Conservation (phyloP, 163 green algal species). For the Scenedesmus sp. region DNA sequence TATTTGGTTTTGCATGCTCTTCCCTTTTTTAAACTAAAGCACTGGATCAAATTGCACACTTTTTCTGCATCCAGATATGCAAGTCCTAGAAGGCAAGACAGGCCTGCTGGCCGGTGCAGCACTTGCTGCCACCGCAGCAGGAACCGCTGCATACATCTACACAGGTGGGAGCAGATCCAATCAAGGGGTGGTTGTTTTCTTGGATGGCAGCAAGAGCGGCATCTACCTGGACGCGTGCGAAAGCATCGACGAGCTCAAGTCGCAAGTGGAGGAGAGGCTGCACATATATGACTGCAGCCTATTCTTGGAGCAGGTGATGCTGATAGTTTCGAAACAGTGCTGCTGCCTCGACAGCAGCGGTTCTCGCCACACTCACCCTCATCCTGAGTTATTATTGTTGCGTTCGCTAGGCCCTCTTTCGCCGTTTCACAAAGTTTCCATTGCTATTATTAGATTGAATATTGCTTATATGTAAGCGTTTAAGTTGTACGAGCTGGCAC, state of each 20-base stretch:
- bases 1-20: too few relatives aligned
- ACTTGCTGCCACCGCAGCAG: not conserved
- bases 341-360: not conserved
- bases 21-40: too few relatives aligned
- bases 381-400: not conserved
- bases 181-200: not conserved
- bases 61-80: not conserved
- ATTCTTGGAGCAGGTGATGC: slow-evolving; percentile 1
- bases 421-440: too few relatives aligned
- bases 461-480: too few relatives aligned
- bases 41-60: too few relatives aligned
- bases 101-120: slow-evolving; percentile 19
- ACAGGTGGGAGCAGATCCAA: not conserved
- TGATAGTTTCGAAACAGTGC: not conserved
- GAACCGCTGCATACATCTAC: not conserved
- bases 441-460: too few relatives aligned
- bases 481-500: too few relatives aligned
- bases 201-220: slow-evolving; percentile 19
- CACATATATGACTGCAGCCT: slow-evolving; percentile 16
- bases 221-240: not conserved
- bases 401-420: too few relatives aligned
- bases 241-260: not conserved
- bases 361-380: not conserved
- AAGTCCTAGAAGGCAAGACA: not conserved
- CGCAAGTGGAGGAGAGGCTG: not conserved